phyloP scores from a whole-genome alignment of 1,139 yeast genomes.

The Scheffersomyces quercinus region DNA sequence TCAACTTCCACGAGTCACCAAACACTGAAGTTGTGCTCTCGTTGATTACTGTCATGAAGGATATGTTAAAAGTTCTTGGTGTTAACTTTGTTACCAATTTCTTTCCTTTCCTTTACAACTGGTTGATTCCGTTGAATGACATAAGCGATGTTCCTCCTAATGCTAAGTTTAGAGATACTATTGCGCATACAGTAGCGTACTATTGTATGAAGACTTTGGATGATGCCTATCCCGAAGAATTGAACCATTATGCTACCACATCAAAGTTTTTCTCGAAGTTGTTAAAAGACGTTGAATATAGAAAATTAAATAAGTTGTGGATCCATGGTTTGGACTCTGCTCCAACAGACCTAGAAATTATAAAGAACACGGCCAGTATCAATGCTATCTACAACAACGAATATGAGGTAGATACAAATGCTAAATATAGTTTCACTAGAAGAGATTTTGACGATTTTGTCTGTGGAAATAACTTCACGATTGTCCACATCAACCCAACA shows the following conservation, averaged over 20 bases:
- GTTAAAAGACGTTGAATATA: constrained; percentile 27
- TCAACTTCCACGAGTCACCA: constrained; percentile 24
- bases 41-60: constrained; percentile 28
- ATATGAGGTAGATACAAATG: neutral
- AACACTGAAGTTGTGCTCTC: constrained; percentile 21
- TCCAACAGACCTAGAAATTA: constrained; percentile 17
- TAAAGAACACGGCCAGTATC: neutral
- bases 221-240: constrained; percentile 27
- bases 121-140: constrained; percentile 32
- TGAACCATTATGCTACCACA: constrained; percentile 24
- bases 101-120: constrained; percentile 48
- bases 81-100: constrained; percentile 48
- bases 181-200: constrained; percentile 34
- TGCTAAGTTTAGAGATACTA: constrained; percentile 30
- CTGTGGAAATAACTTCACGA: constrained; percentile 30
- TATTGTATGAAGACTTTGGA: constrained; percentile 28
- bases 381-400: neutral
- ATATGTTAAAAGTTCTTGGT: constrained; percentile 39
- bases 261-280: constrained; percentile 28
- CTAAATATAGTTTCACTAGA: constrained; percentile 11
- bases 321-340: constrained; percentile 23
- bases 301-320: constrained; percentile 34
- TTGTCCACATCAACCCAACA: constrained; percentile 36
- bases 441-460: constrained; percentile 32
- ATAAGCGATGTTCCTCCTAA: constrained; percentile 12